Conservation (phyloP, 2,329 filamentous ascomycete genomes). For the Arthrobotrys musiformis region DNA sequence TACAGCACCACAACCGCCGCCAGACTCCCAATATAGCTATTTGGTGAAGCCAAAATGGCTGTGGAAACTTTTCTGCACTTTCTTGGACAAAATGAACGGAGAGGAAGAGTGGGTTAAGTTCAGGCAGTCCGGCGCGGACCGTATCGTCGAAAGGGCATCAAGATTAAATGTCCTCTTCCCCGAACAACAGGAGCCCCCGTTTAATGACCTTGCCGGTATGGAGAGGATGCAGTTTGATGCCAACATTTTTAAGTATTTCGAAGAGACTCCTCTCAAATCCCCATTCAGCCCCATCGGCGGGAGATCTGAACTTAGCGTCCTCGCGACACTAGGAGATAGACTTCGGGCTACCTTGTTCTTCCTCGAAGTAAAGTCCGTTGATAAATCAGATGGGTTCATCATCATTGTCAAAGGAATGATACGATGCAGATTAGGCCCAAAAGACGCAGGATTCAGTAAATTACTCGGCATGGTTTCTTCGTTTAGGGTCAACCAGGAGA, state of each 20-base stretch:
- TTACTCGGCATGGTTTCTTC: not conserved
- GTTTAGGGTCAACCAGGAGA: not conserved
- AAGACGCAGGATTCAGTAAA: not conserved
- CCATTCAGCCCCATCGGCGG: not conserved
- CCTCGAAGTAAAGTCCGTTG: not conserved
- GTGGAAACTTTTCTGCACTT: not conserved
- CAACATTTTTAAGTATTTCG: not conserved
- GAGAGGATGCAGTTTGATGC: not conserved
- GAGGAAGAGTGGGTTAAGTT: conserved; percentile 9
- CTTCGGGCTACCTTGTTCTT: conserved; percentile 3
- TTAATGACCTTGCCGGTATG: conserved; percentile 1
- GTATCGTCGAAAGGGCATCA: not conserved
- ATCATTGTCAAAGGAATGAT: not conserved
- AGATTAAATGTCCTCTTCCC: conserved; percentile 1
- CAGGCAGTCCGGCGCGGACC: not conserved
- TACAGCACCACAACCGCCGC: not conserved
- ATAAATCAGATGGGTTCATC: not conserved
- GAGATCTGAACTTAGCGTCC: not conserved
- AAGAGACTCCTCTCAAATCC: not conserved
- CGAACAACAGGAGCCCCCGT: not conserved
- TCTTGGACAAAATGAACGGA: conserved; percentile 4
- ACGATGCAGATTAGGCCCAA: not conserved
- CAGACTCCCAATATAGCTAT: not conserved
- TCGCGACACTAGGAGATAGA: not conserved
- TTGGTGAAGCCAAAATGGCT: not conserved